These are phyloP conservation scores for Fraxinus americana DNA, from an alignment of 257 asterid genomes.

Conservation along the genomic window DNA sequence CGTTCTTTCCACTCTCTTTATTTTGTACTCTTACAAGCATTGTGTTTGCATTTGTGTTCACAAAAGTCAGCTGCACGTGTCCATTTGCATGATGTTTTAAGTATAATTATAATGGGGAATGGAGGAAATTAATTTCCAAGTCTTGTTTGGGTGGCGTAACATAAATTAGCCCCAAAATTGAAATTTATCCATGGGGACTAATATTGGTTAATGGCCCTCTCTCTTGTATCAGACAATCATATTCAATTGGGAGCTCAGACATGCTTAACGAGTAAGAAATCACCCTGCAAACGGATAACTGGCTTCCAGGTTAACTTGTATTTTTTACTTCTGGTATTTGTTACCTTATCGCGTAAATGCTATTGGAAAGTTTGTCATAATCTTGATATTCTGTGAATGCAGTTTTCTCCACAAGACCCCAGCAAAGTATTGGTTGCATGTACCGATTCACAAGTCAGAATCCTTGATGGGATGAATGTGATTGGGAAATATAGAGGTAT, in stretches of 20 bases:
- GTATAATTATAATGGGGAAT: background rate
- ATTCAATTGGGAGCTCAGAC: constrained; percentile 62
- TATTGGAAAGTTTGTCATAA: background rate
- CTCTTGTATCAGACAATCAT: constrained; percentile 55
- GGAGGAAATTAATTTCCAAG: background rate
- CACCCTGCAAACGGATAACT: constrained; percentile 76
- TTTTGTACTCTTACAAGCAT: background rate
- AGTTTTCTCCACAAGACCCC: constrained; percentile 77
- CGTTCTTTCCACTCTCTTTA: background rate
- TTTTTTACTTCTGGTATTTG: constrained; percentile 2
- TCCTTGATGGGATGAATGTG: constrained; percentile 63
- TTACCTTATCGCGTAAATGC: background rate
- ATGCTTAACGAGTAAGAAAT: constrained; percentile 71
- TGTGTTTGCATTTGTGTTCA: background rate
- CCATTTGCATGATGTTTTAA: background rate
- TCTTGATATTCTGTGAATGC: constrained; percentile 32
- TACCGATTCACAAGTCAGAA: constrained; percentile 80
- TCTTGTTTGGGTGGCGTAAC: background rate
- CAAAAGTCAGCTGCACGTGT: background rate
- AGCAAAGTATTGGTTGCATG: constrained; percentile 78
- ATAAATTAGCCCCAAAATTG: background rate
- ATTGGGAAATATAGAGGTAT: constrained; percentile 69
- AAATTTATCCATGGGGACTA: background rate
- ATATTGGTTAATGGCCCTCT: constrained; percentile 16
- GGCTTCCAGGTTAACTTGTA: constrained; percentile 72